A percentile compares a stretch with the other conserved stretches of the same genome.
Evolutionary conservation across 805 yeast genomes (phyloP).

Genomic region (Spathaspora hagerdaliae): DNA sequence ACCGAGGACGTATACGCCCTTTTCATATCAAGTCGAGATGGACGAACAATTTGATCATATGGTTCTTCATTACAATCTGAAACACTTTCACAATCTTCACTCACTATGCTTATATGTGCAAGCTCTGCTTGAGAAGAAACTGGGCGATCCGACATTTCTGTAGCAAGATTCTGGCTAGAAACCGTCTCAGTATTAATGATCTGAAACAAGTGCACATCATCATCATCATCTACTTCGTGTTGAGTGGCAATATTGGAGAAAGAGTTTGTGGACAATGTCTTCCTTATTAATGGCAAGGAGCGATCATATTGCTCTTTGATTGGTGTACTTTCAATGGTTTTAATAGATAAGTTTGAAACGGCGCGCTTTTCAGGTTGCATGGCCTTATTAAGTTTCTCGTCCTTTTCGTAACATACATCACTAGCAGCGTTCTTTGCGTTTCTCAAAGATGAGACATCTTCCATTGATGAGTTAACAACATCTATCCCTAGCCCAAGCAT

Average conservation of each 20-base stretch:
- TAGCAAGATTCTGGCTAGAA: background rate
- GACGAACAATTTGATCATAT: background rate
- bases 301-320: slow-evolving; percentile 3
- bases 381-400: too few species aligned
- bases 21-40: background rate
- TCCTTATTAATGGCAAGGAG: slow-evolving; percentile 7
- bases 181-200: slow-evolving; percentile 3
- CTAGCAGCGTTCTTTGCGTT: too few species aligned
- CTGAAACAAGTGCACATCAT: slow-evolving; percentile 6
- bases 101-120: background rate
- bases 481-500: slow-evolving; percentile 34
- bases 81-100: background rate
- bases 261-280: slow-evolving; percentile 3
- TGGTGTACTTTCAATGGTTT: slow-evolving; percentile 2
- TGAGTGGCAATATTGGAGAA: background rate
- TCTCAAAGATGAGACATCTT: background rate
- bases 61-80: background rate
- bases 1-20: slow-evolving; percentile 7
- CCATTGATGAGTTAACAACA: slow-evolving; percentile 10
- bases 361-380: too few species aligned
- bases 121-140: slow-evolving; percentile 6
- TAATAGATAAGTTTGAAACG: too few species aligned
- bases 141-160: background rate
- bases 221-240: slow-evolving; percentile 1
- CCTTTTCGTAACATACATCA: too few species aligned